These are phyloP conservation scores for Xylaria flabelliformis DNA, from an alignment of 495 filamentous ascomycete genomes.

Conservation along the genomic window DNA sequence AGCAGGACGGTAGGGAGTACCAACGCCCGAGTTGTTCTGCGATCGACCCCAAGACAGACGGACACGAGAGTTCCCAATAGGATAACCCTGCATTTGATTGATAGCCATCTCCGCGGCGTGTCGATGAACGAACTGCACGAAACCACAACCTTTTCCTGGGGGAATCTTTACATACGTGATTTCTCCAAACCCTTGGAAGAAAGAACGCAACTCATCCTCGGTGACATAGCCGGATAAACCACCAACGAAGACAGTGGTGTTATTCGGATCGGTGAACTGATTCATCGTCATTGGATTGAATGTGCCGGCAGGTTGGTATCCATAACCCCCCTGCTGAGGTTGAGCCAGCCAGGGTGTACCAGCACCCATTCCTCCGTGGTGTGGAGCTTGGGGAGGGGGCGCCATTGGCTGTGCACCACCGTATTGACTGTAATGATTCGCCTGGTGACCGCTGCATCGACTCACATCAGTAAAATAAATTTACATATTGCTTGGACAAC, in stretches of 20 bases:
- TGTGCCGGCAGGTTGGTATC: constrained; percentile 44
- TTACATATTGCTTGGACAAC: constrained; percentile 17
- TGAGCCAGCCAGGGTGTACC: constrained; percentile 45
- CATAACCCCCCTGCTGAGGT: constrained; percentile 62
- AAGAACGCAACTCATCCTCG: constrained; percentile 97
- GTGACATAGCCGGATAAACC: constrained; percentile 98
- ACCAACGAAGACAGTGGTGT: constrained; percentile 98
- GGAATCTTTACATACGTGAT: constrained; percentile 99
- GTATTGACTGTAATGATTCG: constrained; percentile 48
- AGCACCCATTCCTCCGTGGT: constrained; percentile 47
- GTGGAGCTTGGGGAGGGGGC: constrained; percentile 43
- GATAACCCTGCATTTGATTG: constrained; percentile 99
- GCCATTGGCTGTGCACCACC: constrained; percentile 48
- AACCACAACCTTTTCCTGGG: constrained; percentile 97
- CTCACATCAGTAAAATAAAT: background rate
- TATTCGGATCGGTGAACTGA: constrained; percentile 99
- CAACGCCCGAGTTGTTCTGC: constrained; percentile 99
- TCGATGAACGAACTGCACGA: constrained; percentile 98
- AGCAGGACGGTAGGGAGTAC: constrained; percentile 95
- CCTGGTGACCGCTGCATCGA: constrained; percentile 37
- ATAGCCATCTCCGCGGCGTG: constrained; percentile 99
- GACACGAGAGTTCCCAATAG: constrained; percentile 98
- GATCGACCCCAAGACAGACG: constrained; percentile 96
- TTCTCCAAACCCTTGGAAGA: constrained; percentile 99
- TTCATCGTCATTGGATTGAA: constrained; percentile 80